Evolutionary conservation across 2,329 filamentous ascomycete species (phyloP).

Genomic region (Hypoxylon sp.): DNA sequence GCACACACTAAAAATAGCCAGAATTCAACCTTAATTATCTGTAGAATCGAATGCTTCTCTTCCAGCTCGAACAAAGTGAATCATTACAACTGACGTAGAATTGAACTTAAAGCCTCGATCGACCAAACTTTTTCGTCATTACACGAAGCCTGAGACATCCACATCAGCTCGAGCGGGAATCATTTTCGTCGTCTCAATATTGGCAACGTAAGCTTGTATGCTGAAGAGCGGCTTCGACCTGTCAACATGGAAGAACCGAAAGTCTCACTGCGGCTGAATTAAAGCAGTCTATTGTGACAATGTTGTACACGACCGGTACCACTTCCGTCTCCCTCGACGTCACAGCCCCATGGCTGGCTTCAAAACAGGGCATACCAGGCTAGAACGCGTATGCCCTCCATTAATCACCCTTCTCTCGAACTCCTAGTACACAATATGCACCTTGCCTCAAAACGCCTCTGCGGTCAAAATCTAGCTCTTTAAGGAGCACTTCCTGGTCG

Average conservation of each 20-base stretch:
- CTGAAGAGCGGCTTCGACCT: conserved; percentile 7
- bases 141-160: conserved; percentile 14
- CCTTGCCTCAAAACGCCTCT: conserved; percentile 36
- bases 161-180: conserved; percentile 9
- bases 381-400: conserved; percentile 41
- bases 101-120: conserved; percentile 20
- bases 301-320: conserved; percentile 49
- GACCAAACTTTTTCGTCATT: conserved; percentile 20
- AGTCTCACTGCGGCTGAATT: conserved; percentile 21
- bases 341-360: conserved; percentile 16
- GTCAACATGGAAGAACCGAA: conserved; percentile 8
- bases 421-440: conserved; percentile 36
- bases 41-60: conserved; percentile 9
- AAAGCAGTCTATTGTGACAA: conserved; percentile 46
- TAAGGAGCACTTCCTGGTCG: conserved; percentile 21
- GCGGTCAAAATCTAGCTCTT: conserved; percentile 22
- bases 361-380: conserved; percentile 15
- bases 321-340: conserved; percentile 29
- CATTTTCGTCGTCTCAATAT: background rate
- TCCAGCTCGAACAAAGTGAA: background rate
- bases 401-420: conserved; percentile 31
- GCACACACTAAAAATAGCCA: conserved; percentile 25
- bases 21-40: conserved; percentile 20
- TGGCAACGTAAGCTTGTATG: conserved; percentile 21
- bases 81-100: conserved; percentile 10